Evolutionary conservation across 1,284 basidiomycete species (phyloP).

Genomic region (Ganoderma boninense): DNA sequence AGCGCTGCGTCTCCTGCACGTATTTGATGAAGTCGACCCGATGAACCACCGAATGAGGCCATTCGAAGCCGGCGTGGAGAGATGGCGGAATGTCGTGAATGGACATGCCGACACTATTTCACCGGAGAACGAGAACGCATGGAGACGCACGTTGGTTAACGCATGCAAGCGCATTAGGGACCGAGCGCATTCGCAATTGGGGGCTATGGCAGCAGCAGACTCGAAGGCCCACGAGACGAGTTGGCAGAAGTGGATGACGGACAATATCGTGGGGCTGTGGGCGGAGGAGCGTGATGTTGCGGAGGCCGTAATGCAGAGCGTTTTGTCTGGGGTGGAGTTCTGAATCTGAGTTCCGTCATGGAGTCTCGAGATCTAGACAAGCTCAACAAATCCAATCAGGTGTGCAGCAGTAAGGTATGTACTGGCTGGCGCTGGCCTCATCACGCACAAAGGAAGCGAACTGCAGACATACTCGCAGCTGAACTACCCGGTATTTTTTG

Average conservation of each 20-base stretch:
- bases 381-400: background rate
- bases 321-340: conserved; percentile 38
- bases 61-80: conserved; percentile 41
- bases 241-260: conserved; percentile 45
- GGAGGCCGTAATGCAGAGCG: conserved; percentile 49
- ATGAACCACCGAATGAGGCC: background rate
- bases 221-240: conserved; percentile 7
- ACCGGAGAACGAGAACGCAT: conserved; percentile 54
- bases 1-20: conserved; percentile 71
- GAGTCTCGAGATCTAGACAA: background rate
- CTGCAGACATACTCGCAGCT: background rate
- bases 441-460: background rate
- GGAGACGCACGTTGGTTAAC: conserved; percentile 43
- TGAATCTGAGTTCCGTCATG: conserved; percentile 30
- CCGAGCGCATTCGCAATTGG: conserved; percentile 40
- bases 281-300: conserved; percentile 64
- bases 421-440: no score
- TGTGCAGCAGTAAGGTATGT: background rate
- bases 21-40: conserved; percentile 35
- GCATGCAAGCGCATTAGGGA: conserved; percentile 48
- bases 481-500: background rate
- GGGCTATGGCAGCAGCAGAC: conserved; percentile 6
- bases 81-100: conserved; percentile 64
- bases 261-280: conserved; percentile 48
- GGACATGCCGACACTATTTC: conserved; percentile 56